phyloP scores from a whole-genome alignment of 352 stramenopile genomes.

The Phytophthora pinifolia region DNA sequence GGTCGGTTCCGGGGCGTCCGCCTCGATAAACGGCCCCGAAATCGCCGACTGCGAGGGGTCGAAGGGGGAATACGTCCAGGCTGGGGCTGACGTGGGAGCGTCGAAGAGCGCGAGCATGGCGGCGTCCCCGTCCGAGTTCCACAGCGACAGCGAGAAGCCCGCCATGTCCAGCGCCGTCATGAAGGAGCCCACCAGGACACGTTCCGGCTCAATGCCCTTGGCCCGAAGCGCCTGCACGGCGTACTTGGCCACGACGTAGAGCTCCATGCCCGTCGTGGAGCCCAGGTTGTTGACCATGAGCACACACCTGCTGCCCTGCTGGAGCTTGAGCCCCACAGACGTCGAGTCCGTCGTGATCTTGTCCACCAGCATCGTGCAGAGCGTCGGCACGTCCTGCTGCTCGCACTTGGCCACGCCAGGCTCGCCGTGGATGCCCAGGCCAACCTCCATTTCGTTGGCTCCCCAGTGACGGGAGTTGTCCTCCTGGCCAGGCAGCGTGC shows the following conservation, averaged over 20 bases:
- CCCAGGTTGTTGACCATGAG: slow-evolving; percentile 98
- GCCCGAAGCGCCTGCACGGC: slow-evolving; percentile 61
- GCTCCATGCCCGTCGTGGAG: slow-evolving; percentile 94
- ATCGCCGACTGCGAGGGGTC: slow-evolving; percentile 34
- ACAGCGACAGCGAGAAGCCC: slow-evolving; percentile 92
- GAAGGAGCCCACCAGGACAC: slow-evolving; percentile 92
- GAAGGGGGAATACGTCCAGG: slow-evolving; percentile 67
- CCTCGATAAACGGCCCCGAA: slow-evolving; percentile 35
- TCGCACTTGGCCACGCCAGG: slow-evolving; percentile 68
- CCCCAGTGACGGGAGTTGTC: slow-evolving; percentile 57
- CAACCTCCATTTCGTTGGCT: slow-evolving; percentile 90
- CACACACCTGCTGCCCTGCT: slow-evolving; percentile 40
- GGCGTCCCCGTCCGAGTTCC: slow-evolving; percentile 71
- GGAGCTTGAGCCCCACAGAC: slow-evolving; percentile 41
- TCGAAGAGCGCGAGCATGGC: slow-evolving; percentile 62
- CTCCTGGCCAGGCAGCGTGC: slow-evolving; percentile 91
- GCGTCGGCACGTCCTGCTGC: slow-evolving; percentile 45
- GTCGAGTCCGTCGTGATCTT: slow-evolving; percentile 45
- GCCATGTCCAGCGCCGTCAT: slow-evolving; percentile 99
- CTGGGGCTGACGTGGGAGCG: slow-evolving; percentile 52
- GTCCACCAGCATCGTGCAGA: slow-evolving; percentile 58
- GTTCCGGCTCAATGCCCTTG: slow-evolving; percentile 71
- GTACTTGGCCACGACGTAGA: slow-evolving; percentile 92
- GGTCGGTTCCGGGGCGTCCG: slow-evolving; percentile 19
- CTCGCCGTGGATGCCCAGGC: slow-evolving; percentile 96